phyloP scores from a whole-genome alignment of 345 rosid species.

The Ceriops zippeliana region DNA sequence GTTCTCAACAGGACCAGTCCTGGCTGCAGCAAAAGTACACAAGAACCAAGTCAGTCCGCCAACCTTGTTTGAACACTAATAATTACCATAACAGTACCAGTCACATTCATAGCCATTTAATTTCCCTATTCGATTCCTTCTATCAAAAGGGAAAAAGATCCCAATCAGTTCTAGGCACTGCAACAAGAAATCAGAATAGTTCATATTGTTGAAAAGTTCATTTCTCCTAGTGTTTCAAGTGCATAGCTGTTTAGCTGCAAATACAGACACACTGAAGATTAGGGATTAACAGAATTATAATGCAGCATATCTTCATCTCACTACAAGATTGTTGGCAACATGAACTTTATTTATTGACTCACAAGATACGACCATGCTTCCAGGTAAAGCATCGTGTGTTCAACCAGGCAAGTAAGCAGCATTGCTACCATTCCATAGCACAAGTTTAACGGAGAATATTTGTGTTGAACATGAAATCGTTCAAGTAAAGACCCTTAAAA shows the following conservation, averaged over 20 bases:
- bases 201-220: too few relatives aligned
- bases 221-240: too few relatives aligned
- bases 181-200: too few relatives aligned
- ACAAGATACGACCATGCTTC: not conserved
- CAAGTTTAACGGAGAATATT: too few relatives aligned
- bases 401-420: too few relatives aligned
- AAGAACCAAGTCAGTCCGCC: not conserved
- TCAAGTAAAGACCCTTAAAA: constrained; percentile 9
- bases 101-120: not conserved
- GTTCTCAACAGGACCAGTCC: constrained; percentile 24
- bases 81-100: not conserved
- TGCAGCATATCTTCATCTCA: not conserved
- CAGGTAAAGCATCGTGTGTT: not conserved
- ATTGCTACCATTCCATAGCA: too few relatives aligned
- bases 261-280: too few relatives aligned
- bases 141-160: too few relatives aligned
- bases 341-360: not conserved
- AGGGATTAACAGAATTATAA: not conserved
- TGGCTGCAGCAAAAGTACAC: constrained; percentile 18
- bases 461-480: not conserved
- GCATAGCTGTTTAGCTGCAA: too few relatives aligned
- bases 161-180: too few relatives aligned
- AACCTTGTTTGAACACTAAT: not conserved
- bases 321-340: not conserved
- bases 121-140: too few relatives aligned